These are phyloP conservation scores for Phoma herbarum DNA, from an alignment of 2,329 filamentous ascomycete species.

Conservation along the genomic window DNA sequence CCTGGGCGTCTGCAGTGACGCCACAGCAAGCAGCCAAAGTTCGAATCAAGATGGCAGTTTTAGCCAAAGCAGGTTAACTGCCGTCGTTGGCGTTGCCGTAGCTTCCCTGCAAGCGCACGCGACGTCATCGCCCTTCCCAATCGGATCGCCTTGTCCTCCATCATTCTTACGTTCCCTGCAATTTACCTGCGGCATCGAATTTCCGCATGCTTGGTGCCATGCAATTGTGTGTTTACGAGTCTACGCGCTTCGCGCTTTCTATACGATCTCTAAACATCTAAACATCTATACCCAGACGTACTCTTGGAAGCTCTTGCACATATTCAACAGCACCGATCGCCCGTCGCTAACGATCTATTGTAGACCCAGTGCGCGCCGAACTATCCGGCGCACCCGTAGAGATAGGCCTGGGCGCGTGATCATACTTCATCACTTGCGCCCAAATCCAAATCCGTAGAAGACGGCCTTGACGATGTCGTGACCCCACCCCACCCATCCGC, in stretches of 20 bases:
- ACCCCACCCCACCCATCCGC: conserved; percentile 64
- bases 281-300: background rate
- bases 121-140: conserved; percentile 15
- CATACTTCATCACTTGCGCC: conserved; percentile 17
- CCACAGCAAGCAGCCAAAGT: conserved; percentile 10
- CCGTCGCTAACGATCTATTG: conserved; percentile 3
- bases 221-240: conserved; percentile 10
- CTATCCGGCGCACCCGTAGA: conserved; percentile 9
- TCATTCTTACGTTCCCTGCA: conserved; percentile 5
- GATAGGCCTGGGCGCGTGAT: conserved; percentile 9
- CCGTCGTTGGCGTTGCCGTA: conserved; percentile 18
- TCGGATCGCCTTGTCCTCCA: background rate
- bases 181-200: conserved; percentile 5
- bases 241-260: background rate
- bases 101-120: conserved; percentile 11
- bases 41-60: conserved; percentile 14
- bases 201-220: conserved; percentile 20
- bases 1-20: conserved; percentile 21
- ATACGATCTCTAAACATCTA: background rate
- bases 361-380: conserved; percentile 8
- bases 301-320: background rate
- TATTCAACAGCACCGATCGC: background rate
- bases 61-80: conserved; percentile 18
- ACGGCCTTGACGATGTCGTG: conserved; percentile 50
- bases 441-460: conserved; percentile 37